Evolutionary conservation across 1,139 yeast genomes (phyloP).

Genomic region (Suhomyces atakaporum): DNA sequence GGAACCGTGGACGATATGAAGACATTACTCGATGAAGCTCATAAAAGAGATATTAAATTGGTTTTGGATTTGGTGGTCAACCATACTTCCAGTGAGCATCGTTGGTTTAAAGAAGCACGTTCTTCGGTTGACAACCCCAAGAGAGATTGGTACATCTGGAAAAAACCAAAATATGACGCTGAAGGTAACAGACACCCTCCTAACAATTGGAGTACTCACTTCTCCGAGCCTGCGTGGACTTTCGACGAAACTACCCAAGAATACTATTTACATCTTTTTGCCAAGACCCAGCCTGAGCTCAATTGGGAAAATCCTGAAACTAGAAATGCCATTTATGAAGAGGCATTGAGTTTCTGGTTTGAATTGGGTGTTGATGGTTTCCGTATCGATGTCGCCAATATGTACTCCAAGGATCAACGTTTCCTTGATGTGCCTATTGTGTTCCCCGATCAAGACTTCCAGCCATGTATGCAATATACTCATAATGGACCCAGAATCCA

Average conservation of each 20-base stretch:
- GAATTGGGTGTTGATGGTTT: conserved; percentile 61
- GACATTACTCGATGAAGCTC: conserved; percentile 47
- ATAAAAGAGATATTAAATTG: conserved; percentile 51
- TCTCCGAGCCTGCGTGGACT: conserved; percentile 59
- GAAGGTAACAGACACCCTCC: conserved; percentile 55
- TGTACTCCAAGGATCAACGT: conserved; percentile 51
- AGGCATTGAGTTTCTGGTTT: conserved; percentile 55
- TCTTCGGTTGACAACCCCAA: conserved; percentile 53
- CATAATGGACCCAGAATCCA: conserved; percentile 56
- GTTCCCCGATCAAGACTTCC: conserved; percentile 42
- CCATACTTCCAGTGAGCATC: conserved; percentile 58
- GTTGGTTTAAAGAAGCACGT: conserved; percentile 59
- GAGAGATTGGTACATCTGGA: conserved; percentile 66
- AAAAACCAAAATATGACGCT: conserved; percentile 46
- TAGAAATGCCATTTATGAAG: conserved; percentile 52
- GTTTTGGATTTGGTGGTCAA: conserved; percentile 59
- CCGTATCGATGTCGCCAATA: conserved; percentile 56
- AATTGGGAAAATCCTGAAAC: conserved; percentile 60
- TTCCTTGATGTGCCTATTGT: conserved; percentile 53
- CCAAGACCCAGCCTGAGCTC: conserved; percentile 56
- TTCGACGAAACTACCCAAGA: conserved; percentile 54
- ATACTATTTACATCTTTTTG: conserved; percentile 55
- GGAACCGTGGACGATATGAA: conserved; percentile 58
- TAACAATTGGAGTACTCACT: conserved; percentile 56
- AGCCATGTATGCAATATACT: conserved; percentile 35